Evolutionary conservation across 768 basidiomycete species (phyloP).

Genomic region (Lanmaoa pseudosensibilis): DNA sequence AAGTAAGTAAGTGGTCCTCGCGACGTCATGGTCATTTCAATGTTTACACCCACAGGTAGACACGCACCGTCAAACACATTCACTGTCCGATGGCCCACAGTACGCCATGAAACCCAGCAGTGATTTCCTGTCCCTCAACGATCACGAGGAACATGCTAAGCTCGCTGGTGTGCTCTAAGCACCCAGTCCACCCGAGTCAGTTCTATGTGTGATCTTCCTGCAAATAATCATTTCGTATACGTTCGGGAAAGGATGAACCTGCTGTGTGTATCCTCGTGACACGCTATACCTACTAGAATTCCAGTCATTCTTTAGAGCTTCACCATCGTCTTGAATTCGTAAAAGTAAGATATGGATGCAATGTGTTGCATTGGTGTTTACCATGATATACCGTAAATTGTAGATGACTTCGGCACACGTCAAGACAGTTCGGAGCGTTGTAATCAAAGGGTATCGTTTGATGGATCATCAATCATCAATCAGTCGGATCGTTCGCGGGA

Average conservation of each 20-base stretch:
- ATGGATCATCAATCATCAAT: no score
- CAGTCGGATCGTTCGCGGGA: neutral
- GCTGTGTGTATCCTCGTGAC: neutral
- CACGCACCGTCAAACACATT: slow-evolving; percentile 28
- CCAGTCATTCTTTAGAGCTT: slow-evolving; percentile 11
- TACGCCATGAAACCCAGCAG: slow-evolving; percentile 24
- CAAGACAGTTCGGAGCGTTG: neutral
- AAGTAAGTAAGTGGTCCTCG: slow-evolving; percentile 25
- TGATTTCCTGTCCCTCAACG: slow-evolving; percentile 26
- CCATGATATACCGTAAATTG: no score
- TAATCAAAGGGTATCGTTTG: no score
- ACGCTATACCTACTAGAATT: slow-evolving; percentile 7
- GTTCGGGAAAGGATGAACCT: neutral
- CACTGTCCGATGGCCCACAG: slow-evolving; percentile 23
- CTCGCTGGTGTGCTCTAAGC: slow-evolving; percentile 16
- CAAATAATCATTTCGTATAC: neutral
- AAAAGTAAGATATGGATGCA: neutral
- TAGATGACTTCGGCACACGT: neutral
- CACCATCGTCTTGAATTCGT: neutral
- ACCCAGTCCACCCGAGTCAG: neutral
- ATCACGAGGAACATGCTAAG: slow-evolving; percentile 20
- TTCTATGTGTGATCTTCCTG: neutral
- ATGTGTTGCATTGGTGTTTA: neutral
- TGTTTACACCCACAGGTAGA: slow-evolving; percentile 24
- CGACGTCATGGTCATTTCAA: neutral